These are phyloP conservation scores for Pistacia integerrima DNA, from an alignment of 345 rosid species.

Conservation along the genomic window DNA sequence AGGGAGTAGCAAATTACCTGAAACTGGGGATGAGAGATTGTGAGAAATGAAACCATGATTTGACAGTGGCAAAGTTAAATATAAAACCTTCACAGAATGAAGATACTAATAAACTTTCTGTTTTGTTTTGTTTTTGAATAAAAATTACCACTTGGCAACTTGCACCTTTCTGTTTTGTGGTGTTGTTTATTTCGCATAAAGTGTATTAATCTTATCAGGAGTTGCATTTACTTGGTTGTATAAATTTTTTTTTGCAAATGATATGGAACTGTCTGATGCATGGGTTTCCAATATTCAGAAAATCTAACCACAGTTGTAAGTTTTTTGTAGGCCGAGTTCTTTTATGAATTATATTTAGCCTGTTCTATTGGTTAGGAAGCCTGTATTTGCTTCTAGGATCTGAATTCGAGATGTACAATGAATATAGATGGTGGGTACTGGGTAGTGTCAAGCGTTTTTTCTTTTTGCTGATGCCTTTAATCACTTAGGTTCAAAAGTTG, in stretches of 20 bases:
- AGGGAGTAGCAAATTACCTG: too few species aligned
- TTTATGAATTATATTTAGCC: too few species aligned
- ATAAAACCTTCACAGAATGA: too few species aligned
- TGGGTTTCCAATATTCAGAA: slow-evolving; percentile 74
- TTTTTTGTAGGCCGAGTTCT: slow-evolving; percentile 15
- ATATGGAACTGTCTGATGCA: slow-evolving; percentile 80
- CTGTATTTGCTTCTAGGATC: background rate
- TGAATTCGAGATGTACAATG: background rate
- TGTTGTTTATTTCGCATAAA: background rate
- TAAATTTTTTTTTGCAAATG: slow-evolving; percentile 34
- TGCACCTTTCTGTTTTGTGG: background rate
- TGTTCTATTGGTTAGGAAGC: background rate
- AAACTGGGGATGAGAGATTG: too few species aligned
- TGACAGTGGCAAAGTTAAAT: too few species aligned
- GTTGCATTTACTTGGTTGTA: too few species aligned
- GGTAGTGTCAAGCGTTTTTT: background rate
- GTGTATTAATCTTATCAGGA: too few species aligned
- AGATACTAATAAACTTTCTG: too few species aligned
- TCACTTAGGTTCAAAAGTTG: background rate
- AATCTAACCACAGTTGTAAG: slow-evolving; percentile 70
- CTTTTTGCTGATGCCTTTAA: background rate
- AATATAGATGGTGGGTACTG: background rate
- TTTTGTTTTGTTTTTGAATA: background rate
- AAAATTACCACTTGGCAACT: background rate
- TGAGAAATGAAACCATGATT: too few species aligned